Conservation (phyloP, 2,329 filamentous ascomycete species). For the Clarireedia homoeocarpa region DNA sequence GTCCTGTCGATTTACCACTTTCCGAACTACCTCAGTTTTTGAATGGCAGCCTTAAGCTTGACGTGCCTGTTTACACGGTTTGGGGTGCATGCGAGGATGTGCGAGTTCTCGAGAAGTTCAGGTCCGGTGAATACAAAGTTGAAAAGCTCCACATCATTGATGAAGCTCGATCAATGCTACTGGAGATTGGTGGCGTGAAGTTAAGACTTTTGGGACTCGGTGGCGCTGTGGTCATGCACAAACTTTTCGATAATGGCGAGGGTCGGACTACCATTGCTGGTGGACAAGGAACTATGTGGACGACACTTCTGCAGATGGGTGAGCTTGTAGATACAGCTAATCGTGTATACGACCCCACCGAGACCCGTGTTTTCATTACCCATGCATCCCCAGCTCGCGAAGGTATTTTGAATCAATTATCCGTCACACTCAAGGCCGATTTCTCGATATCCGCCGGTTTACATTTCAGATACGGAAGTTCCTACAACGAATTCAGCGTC, state of each 20-base stretch:
- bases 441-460: constrained; percentile 97
- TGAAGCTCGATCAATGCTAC: constrained; percentile 88
- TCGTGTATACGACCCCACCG: constrained; percentile 94
- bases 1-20: constrained; percentile 73
- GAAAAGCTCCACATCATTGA: constrained; percentile 97
- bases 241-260: constrained; percentile 97
- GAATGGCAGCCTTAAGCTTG: constrained; percentile 79
- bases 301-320: constrained; percentile 93
- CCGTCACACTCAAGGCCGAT: constrained; percentile 93
- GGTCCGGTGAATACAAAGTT: constrained; percentile 96
- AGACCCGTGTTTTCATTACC: constrained; percentile 93
- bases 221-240: constrained; percentile 98
- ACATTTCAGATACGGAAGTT: constrained; percentile 97
- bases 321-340: constrained; percentile 97
- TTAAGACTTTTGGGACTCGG: constrained; percentile 87
- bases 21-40: constrained; percentile 89
- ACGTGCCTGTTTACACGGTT: constrained; percentile 95
- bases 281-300: constrained; percentile 99
- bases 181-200: constrained; percentile 94
- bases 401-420: constrained; percentile 94
- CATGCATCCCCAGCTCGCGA: constrained; percentile 95
- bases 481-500: constrained; percentile 99
- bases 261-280: constrained; percentile 96
- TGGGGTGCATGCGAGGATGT: constrained; percentile 99
- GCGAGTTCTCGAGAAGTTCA: constrained; percentile 91